A percentile compares a stretch with the other conserved stretches of the same genome.
These are phyloP conservation scores for Emericellopsis cladophorae DNA, from an alignment of 2,329 filamentous ascomycete species.

Conservation along the genomic window DNA sequence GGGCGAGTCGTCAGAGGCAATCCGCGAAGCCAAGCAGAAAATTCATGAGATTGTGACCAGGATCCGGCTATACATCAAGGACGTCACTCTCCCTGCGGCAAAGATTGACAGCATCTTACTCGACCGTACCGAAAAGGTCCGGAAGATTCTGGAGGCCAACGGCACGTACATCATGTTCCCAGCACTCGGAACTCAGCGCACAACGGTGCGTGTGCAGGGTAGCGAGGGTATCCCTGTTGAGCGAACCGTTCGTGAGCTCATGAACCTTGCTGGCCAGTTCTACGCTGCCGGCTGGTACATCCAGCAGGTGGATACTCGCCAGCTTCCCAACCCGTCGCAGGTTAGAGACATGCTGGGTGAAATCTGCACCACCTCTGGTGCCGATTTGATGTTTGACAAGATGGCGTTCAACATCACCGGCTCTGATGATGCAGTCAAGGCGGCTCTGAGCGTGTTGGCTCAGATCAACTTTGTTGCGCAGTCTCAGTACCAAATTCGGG, in stretches of 20 bases:
- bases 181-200: conserved; percentile 72
- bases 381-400: conserved; percentile 90
- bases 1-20: conserved; percentile 72
- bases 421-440: conserved; percentile 91
- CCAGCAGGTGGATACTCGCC: conserved; percentile 57
- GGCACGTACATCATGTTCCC: conserved; percentile 92
- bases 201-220: conserved; percentile 79
- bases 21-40: conserved; percentile 80
- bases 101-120: conserved; percentile 94
- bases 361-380: conserved; percentile 91
- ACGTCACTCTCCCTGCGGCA: conserved; percentile 75
- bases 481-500: conserved; percentile 81
- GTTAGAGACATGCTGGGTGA: conserved; percentile 86
- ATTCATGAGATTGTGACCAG: conserved; percentile 73
- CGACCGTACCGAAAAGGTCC: conserved; percentile 85
- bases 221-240: conserved; percentile 90
- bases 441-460: conserved; percentile 86
- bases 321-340: conserved; percentile 53
- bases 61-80: conserved; percentile 80
- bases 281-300: conserved; percentile 97
- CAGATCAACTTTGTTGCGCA: conserved; percentile 82
- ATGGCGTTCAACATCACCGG: conserved; percentile 88
- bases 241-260: conserved; percentile 87
- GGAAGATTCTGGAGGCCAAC: conserved; percentile 94
- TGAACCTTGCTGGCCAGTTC: conserved; percentile 92